Base-by-base conservation (phyloP, 805 yeast species). In the Myxozyma udenii region DNA sequence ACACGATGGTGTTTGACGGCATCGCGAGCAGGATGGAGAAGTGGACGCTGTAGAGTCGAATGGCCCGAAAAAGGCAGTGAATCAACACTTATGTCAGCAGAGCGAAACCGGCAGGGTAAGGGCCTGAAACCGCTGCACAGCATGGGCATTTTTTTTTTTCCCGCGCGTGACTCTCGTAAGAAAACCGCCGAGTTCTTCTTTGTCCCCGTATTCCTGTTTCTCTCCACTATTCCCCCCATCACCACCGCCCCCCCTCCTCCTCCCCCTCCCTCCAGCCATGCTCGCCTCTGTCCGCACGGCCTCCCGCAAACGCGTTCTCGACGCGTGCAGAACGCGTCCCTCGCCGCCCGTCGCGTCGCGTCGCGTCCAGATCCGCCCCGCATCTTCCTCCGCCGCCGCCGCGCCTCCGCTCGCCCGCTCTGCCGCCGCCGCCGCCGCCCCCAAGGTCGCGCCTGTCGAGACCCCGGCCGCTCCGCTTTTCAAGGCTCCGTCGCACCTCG, bases 1-100 rank as follows among this genome's bases (percentile, higher is more conserved):
- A 87, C 61, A 69, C 82, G 6, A 71, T 84, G 48, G 74, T 84
- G 0, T 89, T 79, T 66, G 93, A 90, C 65, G 96, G 95, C 1
- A 71, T 84, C 2, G 65, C 69, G 12, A 78, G 85, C 30, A 69
- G 72, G 11, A 75, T 80, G 46, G 40, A 43, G 25, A 52, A 47
- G n/a, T 50, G 53, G 54, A 45, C 39, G 25, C 41, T 50, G 25
- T 46, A 50, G 38, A 42, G 12, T 9, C 33, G 14, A 28, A 9
- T 9, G 33, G 9, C 33, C 9, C 33, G 14, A 9, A 28, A 28
- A 28, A 28, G 9, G 33, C 33, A 28, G 33, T 28, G 14, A 28
- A 28, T 28, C 9, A 28, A 14, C 33, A 28, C 14, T 28, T 28
- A 14, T 28, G 33, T 9, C 33, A 14, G 33, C 33, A 14, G 12